These are phyloP conservation scores for Trichoderma sp. DNA, from an alignment of 2,329 filamentous ascomycete genomes.

Conservation along the genomic window DNA sequence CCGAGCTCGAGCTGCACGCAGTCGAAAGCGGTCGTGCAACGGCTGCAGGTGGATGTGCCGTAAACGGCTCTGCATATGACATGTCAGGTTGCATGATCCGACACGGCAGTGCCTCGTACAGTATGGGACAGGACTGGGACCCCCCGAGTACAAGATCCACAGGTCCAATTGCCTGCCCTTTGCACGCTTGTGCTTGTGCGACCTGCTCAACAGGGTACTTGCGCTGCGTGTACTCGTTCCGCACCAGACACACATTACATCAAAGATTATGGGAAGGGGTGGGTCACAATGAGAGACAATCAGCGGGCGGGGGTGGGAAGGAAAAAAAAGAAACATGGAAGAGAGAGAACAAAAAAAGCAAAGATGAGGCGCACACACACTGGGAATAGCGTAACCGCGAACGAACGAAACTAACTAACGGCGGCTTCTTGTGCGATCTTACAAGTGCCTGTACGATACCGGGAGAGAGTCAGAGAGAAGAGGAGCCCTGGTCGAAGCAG, in stretches of 20 bases:
- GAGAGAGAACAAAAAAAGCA: not conserved
- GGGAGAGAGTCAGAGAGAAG: not conserved
- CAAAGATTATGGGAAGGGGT: not conserved
- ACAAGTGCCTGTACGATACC: not conserved
- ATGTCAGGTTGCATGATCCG: slow-evolving; percentile 19
- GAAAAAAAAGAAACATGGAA: not conserved
- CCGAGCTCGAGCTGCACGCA: not conserved
- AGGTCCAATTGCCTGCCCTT: not conserved
- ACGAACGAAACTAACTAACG: not conserved
- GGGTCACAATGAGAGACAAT: not conserved
- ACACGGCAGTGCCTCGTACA: slow-evolving; percentile 15
- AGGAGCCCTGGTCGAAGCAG: not conserved
- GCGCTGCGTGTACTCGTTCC: not conserved
- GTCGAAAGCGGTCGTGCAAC: slow-evolving; percentile 2
- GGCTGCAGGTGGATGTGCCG: slow-evolving; percentile 1
- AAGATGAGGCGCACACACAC: not conserved
- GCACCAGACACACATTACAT: not conserved
- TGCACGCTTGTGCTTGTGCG: not conserved
- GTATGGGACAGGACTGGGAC: not conserved
- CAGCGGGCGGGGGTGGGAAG: not conserved
- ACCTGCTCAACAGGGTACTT: not conserved
- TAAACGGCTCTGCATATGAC: slow-evolving; percentile 16
- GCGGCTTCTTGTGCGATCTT: not conserved
- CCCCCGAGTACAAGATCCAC: not conserved
- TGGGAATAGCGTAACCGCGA: not conserved